These are phyloP conservation scores for Clitocybe nebularis DNA, from an alignment of 1,284 basidiomycete genomes.

Conservation along the genomic window DNA sequence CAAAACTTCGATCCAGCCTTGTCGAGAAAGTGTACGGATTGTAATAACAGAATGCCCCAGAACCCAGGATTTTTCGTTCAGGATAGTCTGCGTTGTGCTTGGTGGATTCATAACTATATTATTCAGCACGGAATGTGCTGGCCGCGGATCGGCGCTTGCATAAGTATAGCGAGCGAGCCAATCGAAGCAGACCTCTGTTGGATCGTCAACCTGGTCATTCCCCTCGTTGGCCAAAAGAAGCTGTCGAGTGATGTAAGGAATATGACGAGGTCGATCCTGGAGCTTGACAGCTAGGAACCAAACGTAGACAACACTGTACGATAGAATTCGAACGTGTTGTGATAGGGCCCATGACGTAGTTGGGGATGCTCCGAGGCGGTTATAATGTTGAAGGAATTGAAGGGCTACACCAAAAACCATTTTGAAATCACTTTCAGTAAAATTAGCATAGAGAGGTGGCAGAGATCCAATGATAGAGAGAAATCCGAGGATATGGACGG, in stretches of 20 bases:
- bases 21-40: constrained; percentile 67
- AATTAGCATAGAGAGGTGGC: constrained; percentile 82
- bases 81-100: constrained; percentile 33
- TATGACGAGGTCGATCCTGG: constrained; percentile 79
- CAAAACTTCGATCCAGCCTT: constrained; percentile 89
- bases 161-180: constrained; percentile 96
- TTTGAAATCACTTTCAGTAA: constrained; percentile 90
- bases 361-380: constrained; percentile 56
- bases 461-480: constrained; percentile 82
- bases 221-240: constrained; percentile 87
- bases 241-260: constrained; percentile 86
- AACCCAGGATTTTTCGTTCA: constrained; percentile 79
- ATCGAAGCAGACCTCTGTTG: constrained; percentile 96
- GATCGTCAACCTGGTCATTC: constrained; percentile 75
- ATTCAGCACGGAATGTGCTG: constrained; percentile 76
- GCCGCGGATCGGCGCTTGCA: constrained; percentile 89
- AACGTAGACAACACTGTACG: constrained; percentile 89
- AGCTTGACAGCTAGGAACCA: constrained; percentile 94
- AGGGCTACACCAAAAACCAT: constrained; percentile 94
- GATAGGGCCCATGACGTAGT: constrained; percentile 84
- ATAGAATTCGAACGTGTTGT: constrained; percentile 92
- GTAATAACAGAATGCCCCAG: constrained; percentile 87
- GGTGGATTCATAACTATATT: constrained; percentile 65
- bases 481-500: constrained; percentile 94
- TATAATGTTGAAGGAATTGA: constrained; percentile 93